Evolutionary conservation across 176 grass and related monocot species (phyloP).

Genomic region (Triticum dicoccoides): DNA sequence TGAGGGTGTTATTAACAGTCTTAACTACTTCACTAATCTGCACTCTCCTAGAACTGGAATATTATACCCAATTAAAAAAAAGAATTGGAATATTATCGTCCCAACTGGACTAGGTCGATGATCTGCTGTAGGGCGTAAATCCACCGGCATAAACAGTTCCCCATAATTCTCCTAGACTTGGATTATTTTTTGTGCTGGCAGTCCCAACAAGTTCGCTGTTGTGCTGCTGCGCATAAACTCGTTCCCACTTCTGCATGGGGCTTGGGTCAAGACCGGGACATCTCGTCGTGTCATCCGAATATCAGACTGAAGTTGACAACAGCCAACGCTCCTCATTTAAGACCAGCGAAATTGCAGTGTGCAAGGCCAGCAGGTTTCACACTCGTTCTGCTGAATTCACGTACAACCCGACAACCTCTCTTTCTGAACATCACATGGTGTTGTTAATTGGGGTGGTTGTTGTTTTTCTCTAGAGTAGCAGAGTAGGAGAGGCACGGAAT

Average conservation of each 20-base stretch:
- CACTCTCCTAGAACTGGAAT: not conserved
- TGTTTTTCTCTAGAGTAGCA: conserved; percentile 19
- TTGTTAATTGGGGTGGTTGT: conserved; percentile 6
- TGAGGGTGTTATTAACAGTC: not conserved
- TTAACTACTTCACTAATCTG: not conserved
- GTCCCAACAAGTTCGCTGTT: not conserved
- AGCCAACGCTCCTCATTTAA: not conserved
- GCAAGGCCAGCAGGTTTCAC: conserved; percentile 28
- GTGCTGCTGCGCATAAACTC: not conserved
- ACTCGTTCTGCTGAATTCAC: conserved; percentile 13
- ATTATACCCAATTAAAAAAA: not conserved
- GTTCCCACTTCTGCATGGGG: conserved; percentile 22
- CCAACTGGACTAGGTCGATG: not conserved
- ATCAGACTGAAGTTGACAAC: not conserved
- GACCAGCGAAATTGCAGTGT: not conserved
- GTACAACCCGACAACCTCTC: not conserved
- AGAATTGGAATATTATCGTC: not conserved
- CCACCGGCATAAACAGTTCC: conserved; percentile 6
- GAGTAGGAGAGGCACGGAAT: not conserved
- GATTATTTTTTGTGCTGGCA: not conserved
- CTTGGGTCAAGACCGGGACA: not conserved
- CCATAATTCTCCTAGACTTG: not conserved
- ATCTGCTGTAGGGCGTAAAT: not conserved
- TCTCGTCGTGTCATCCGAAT: not conserved
- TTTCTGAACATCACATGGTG: not conserved